Base-by-base conservation (phyloP, 768 basidiomycete species). In the Boletus pseudo-olivaceus region DNA sequence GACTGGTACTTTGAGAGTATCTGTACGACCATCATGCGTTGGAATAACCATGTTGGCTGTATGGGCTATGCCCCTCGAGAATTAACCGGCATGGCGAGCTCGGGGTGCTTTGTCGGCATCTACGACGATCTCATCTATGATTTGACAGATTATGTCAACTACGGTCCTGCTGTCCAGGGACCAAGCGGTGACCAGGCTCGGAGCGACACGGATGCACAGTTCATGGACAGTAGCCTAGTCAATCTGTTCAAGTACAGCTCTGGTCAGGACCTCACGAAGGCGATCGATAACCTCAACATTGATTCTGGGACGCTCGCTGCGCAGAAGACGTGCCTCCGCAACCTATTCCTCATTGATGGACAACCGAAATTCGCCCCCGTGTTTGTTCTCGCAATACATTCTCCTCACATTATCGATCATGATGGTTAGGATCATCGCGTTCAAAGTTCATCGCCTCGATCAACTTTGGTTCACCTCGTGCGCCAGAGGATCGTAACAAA, bases 1-100 rank as follows among this genome's bases (percentile, higher is more conserved):
- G 97, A 98, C 67, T 99, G 97, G 97, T 99, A 98, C 71, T 94
- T 90, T 60, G 89, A 98, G 73, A 78, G 77, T 55, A 98, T 99
- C 23, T n/a, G 23, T 23, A 23, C 23, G 97, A 89, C 90, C 3
- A 70, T 81, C 66, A 87, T 99, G 88, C 89, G 97, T 7, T 97
- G 88, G 77, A 86, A 83, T 49, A 84, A 83, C 62, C 89, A 95
- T 37, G 81, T 85, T 38, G 97, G 97, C 0, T 98, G 94, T 67
- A 65, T 96, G 47, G 96, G 94, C 0, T 88, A 82, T 66, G 90
- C 90, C 0, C 83, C 86, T 15, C 82, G 81, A 64, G 84, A 88
- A 56, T 82, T 97, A 66, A 78, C 75, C 61, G 82, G 80, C 59
- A 82, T 85, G 79, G 90, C 91, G 0, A 79, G 68, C 58, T 59